Conservation (phyloP, 1,284 basidiomycete species). For the Austroboletus novae-zelandiae region DNA sequence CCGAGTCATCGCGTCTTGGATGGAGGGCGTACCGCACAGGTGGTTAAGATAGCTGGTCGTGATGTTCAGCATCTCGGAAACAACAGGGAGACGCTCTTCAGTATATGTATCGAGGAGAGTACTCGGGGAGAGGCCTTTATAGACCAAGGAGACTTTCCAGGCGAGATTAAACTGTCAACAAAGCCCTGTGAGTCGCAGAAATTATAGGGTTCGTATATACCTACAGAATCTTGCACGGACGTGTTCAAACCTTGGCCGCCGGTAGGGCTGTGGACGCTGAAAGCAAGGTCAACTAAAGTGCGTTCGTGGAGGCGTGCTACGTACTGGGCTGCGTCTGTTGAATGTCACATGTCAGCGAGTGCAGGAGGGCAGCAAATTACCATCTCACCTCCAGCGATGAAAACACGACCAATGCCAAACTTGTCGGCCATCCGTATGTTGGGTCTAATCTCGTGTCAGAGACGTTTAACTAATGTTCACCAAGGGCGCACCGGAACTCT, state of each 20-base stretch:
- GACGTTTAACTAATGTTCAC: background rate
- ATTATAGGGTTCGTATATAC: constrained; percentile 1
- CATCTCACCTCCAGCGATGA: constrained; percentile 35
- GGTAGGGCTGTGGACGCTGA: constrained; percentile 44
- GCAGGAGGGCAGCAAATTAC: constrained; percentile 9
- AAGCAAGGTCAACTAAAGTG: background rate
- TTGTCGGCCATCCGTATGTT: constrained; percentile 34
- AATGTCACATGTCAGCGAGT: background rate
- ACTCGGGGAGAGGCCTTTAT: constrained; percentile 29
- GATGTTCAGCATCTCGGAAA: constrained; percentile 37
- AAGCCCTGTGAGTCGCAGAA: background rate
- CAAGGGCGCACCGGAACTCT: constrained; percentile 24
- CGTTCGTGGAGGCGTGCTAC: background rate
- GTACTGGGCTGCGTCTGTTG: constrained; percentile 21
- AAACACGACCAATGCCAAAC: constrained; percentile 32
- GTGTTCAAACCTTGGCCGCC: constrained; percentile 46
- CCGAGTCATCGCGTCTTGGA: constrained; percentile 5
- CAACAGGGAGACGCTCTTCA: constrained; percentile 38
- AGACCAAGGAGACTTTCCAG: constrained; percentile 42
- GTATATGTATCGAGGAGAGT: constrained; percentile 36
- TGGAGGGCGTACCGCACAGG: background rate
- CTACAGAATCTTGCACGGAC: constrained; percentile 38
- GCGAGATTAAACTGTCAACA: constrained; percentile 36
- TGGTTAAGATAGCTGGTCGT: constrained; percentile 14
- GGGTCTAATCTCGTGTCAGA: constrained; percentile 15